Evolutionary conservation across 208 protist genomes (phyloP).

Genomic region (Trypanosoma platydactyli): DNA sequence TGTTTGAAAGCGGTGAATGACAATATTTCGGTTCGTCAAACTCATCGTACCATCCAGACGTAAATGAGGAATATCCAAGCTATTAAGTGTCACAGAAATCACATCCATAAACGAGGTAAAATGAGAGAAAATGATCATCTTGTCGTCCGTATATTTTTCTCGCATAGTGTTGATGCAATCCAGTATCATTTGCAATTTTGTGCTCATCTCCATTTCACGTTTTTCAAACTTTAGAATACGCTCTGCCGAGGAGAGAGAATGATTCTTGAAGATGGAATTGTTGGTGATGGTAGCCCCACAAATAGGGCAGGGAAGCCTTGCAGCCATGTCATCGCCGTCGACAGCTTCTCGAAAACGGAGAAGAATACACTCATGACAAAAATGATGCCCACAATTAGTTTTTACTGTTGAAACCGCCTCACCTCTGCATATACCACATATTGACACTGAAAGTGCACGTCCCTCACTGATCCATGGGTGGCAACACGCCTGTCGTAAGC

Average conservation of each 20-base stretch:
- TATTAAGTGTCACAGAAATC: slow-evolving; percentile 84
- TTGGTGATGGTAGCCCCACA: slow-evolving; percentile 49
- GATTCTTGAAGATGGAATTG: slow-evolving; percentile 64
- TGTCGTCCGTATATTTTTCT: slow-evolving; percentile 73
- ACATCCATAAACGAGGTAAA: slow-evolving; percentile 98
- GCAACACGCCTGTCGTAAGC: slow-evolving; percentile 92
- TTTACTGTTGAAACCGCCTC: slow-evolving; percentile 50
- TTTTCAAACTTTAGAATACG: slow-evolving; percentile 77
- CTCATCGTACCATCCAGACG: slow-evolving; percentile 94
- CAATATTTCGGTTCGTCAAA: slow-evolving; percentile 61
- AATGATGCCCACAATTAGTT: slow-evolving; percentile 84
- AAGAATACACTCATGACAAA: slow-evolving; percentile 87
- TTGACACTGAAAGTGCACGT: slow-evolving; percentile 47
- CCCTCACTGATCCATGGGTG: slow-evolving; percentile 89
- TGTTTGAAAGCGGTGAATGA: slow-evolving; percentile 78
- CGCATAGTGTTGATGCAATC: slow-evolving; percentile 70
- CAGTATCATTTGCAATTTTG: slow-evolving; percentile 86
- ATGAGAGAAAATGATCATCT: slow-evolving; percentile 98
- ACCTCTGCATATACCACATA: slow-evolving; percentile 82
- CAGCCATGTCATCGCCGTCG: slow-evolving; percentile 70
- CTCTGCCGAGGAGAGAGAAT: slow-evolving; percentile 52
- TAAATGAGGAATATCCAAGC: slow-evolving; percentile 62
- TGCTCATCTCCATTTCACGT: slow-evolving; percentile 71
- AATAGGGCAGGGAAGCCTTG: slow-evolving; percentile 58
- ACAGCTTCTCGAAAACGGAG: slow-evolving; percentile 74